phyloP scores from a whole-genome alignment of 805 yeast genomes.

The Maudiozyma turicensis region DNA sequence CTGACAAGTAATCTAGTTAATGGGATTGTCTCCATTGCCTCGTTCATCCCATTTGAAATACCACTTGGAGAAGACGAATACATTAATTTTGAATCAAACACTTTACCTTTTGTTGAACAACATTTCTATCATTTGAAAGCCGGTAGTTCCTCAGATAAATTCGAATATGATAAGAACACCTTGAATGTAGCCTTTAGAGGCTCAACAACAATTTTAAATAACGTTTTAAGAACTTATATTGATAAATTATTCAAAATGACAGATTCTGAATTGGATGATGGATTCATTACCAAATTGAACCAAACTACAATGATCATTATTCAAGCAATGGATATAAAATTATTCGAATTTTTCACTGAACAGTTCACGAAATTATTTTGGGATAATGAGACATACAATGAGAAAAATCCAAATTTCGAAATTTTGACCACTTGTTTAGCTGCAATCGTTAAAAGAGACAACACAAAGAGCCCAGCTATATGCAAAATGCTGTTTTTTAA shows the following conservation, averaged over 20 bases:
- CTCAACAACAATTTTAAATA: slow-evolving; percentile 61
- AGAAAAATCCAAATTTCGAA: slow-evolving; percentile 51
- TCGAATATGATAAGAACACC: slow-evolving; percentile 34
- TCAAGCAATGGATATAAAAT: slow-evolving; percentile 52
- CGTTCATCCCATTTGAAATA: slow-evolving; percentile 65
- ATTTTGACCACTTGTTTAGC: slow-evolving; percentile 67
- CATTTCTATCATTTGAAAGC: slow-evolving; percentile 47
- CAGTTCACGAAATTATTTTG: slow-evolving; percentile 33
- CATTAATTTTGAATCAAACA: slow-evolving; percentile 32
- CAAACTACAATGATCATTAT: slow-evolving; percentile 39
- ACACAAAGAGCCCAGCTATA: slow-evolving; percentile 15
- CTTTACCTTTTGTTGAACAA: slow-evolving; percentile 49
- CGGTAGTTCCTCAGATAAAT: slow-evolving; percentile 39
- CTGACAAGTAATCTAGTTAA: slow-evolving; percentile 65
- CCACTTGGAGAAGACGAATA: slow-evolving; percentile 34
- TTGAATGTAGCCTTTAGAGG: slow-evolving; percentile 55
- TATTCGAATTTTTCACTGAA: slow-evolving; percentile 39
- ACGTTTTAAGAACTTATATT: slow-evolving; percentile 46
- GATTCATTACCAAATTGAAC: slow-evolving; percentile 33
- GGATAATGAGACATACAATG: slow-evolving; percentile 43
- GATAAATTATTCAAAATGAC: slow-evolving; percentile 55
- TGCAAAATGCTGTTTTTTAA: slow-evolving; percentile 28
- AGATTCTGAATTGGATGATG: slow-evolving; percentile 41
- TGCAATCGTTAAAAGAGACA: slow-evolving; percentile 54
- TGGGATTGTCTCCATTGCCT: slow-evolving; percentile 59